These are phyloP conservation scores for Xylariaceae sp. DNA, from an alignment of 2,329 filamentous ascomycete species.

Conservation along the genomic window DNA sequence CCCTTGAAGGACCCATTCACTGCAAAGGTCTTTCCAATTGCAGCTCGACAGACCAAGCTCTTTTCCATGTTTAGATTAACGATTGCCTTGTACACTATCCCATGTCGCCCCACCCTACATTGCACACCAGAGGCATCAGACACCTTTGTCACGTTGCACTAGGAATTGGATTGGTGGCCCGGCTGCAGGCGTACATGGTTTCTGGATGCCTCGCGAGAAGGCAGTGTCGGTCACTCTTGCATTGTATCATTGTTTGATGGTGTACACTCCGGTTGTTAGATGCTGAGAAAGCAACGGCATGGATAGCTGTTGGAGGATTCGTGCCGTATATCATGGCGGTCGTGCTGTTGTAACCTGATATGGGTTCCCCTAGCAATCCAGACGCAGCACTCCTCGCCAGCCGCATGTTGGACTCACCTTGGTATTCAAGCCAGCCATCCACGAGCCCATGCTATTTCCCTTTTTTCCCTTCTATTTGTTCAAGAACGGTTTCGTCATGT, in stretches of 20 bases:
- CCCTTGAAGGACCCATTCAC: constrained; percentile 13
- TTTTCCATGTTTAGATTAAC: constrained; percentile 28
- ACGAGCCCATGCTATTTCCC: neutral
- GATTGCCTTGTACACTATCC: constrained; percentile 38
- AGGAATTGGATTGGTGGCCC: constrained; percentile 36
- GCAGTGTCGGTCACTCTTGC: constrained; percentile 27
- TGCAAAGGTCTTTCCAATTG: neutral
- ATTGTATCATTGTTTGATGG: constrained; percentile 34
- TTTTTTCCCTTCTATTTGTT: neutral
- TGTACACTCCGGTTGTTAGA: constrained; percentile 25
- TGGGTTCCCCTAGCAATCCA: neutral
- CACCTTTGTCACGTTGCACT: constrained; percentile 22
- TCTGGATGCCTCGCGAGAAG: constrained; percentile 28
- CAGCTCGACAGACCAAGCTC: constrained; percentile 6
- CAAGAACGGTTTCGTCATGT: constrained; percentile 3
- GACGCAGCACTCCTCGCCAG: neutral
- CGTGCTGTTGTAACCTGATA: neutral
- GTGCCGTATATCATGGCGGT: neutral
- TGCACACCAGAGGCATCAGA: constrained; percentile 29
- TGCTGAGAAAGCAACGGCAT: constrained; percentile 3
- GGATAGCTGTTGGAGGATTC: constrained; percentile 5
- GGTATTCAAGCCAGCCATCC: neutral
- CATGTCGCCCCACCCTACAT: constrained; percentile 19
- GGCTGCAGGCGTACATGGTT: constrained; percentile 25
- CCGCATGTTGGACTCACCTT: neutral